Base-by-base conservation (phyloP, 1,139 yeast genomes). In the Taphrina flavorubra region DNA sequence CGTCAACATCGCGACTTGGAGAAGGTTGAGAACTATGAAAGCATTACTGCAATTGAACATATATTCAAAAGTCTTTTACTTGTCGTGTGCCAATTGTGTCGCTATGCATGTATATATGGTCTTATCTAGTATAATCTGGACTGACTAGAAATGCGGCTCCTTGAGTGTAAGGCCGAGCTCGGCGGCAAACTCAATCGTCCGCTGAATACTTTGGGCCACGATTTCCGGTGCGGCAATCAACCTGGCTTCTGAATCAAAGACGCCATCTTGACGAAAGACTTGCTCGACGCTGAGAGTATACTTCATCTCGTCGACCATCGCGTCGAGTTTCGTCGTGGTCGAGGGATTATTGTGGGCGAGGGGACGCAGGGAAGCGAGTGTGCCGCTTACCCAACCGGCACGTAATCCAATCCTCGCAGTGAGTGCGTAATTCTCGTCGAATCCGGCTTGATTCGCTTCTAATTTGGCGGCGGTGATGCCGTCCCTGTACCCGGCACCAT, bases 381-480 rank as follows among this genome's bases (percentile, higher is more conserved):
- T 18, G 36, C 67, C 67, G 10, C 34, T 5, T 51, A 55, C 51
- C 67, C 67, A 63, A 7, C 67, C 67, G 34, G 61, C 55, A 25
- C 14, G 36, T 7, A 63, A n/a, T 16, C 67, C 67, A 8, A 37
- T 20, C 14, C 8, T 10, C 11, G 55, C 18, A 4, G 67, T 55
- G 16, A 36, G n/a, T 6, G 11, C 25, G 47, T 55, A 63, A 36
- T 63, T 63, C 61, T 63, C 67, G n/a, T 63, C 67, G 37, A 63
- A 63, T 2, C 67, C 67, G 46, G 55, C 31, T 36, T 63, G 67
- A 31, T 42, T 63, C 47, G 61, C 39, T 6, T 8, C 46, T 18
- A 63, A 5, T 37, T 63, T 63, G 46, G 67, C 53, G 5, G 47
- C 36, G 18, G 42, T 31, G 51, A 63, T 63, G 53, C 67, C 67